A percentile compares a stretch with the other conserved stretches of the same genome.
Evolutionary conservation across 176 grass and related monocot species (phyloP).

Genomic region (Carex kokanica): DNA sequence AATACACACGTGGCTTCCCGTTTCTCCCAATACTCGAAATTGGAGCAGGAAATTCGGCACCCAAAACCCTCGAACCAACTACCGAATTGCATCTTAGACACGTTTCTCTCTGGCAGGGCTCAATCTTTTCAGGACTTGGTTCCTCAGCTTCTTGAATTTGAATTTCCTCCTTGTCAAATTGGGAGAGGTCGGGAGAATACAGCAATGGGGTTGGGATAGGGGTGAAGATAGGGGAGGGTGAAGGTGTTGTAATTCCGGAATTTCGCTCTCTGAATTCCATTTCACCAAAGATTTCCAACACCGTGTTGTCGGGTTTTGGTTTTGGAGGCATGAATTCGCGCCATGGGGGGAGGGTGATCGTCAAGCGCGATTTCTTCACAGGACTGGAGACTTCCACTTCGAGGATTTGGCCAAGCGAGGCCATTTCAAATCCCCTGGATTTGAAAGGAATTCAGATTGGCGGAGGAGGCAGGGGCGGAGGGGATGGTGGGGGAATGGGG

Average conservation of each 20-base stretch:
- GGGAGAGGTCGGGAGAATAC: background rate
- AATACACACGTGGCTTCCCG: slow-evolving; percentile 34
- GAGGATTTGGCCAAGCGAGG: slow-evolving; percentile 12
- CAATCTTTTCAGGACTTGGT: background rate
- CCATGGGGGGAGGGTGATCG: slow-evolving; percentile 18
- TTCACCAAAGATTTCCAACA: slow-evolving; percentile 42
- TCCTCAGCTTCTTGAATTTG: background rate
- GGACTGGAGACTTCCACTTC: slow-evolving; percentile 8
- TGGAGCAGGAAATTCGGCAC: slow-evolving; percentile 24
- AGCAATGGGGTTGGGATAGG: background rate
- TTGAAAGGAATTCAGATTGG: slow-evolving; percentile 3
- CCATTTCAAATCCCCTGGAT: background rate
- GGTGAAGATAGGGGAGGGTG: background rate
- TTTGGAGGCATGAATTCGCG: background rate
- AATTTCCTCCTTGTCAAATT: background rate
- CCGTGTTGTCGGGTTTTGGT: background rate
- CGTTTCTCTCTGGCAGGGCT: background rate
- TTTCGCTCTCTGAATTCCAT: slow-evolving; percentile 19
- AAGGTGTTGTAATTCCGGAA: background rate
- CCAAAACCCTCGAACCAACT: background rate
- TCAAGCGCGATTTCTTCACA: slow-evolving; percentile 1
- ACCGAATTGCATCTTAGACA: slow-evolving; percentile 21
- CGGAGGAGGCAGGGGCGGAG: background rate
- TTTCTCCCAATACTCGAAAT: slow-evolving; percentile 37
- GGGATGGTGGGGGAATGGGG: background rate